A percentile compares a stretch with the other conserved stretches of the same genome.
These are phyloP conservation scores for Leptodermis oblonga DNA, from an alignment of 257 asterid genomes.

Conservation along the genomic window DNA sequence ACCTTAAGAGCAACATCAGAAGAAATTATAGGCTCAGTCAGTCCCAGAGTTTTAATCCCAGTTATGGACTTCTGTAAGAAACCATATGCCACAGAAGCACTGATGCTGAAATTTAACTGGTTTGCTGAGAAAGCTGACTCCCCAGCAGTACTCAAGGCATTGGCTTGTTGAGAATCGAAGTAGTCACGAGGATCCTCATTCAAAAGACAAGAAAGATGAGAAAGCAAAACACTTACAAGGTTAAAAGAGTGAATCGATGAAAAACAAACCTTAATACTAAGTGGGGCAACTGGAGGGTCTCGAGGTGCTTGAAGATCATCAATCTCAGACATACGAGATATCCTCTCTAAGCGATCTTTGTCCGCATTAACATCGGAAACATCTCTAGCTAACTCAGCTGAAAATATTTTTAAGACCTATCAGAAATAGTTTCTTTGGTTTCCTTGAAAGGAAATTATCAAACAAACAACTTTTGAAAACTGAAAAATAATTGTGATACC, in stretches of 20 bases:
- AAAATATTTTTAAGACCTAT: slow-evolving; percentile 13
- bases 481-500: too few species aligned
- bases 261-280: slow-evolving; percentile 74
- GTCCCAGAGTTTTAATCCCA: slow-evolving; percentile 52
- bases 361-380: slow-evolving; percentile 46
- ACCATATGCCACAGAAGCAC: slow-evolving; percentile 60
- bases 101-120: slow-evolving; percentile 46
- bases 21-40: slow-evolving; percentile 57
- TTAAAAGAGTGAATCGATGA: slow-evolving; percentile 5
- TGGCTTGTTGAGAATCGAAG: slow-evolving; percentile 89
- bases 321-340: slow-evolving; percentile 66
- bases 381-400: slow-evolving; percentile 70
- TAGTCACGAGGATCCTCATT: slow-evolving; percentile 96
- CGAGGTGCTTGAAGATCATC: slow-evolving; percentile 96
- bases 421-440: background rate
- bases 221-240: slow-evolving; percentile 15
- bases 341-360: slow-evolving; percentile 51
- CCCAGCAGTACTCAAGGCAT: slow-evolving; percentile 68
- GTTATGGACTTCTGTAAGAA: slow-evolving; percentile 43
- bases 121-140: slow-evolving; percentile 56
- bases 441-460: background rate
- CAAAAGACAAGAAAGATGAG: slow-evolving; percentile 24
- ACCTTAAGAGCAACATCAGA: slow-evolving; percentile 86
- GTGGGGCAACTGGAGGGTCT: slow-evolving; percentile 85
- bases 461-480: slow-evolving; percentile 2